phyloP scores from a whole-genome alignment of 768 basidiomycete genomes.

The Asterophora lycoperdoides region DNA sequence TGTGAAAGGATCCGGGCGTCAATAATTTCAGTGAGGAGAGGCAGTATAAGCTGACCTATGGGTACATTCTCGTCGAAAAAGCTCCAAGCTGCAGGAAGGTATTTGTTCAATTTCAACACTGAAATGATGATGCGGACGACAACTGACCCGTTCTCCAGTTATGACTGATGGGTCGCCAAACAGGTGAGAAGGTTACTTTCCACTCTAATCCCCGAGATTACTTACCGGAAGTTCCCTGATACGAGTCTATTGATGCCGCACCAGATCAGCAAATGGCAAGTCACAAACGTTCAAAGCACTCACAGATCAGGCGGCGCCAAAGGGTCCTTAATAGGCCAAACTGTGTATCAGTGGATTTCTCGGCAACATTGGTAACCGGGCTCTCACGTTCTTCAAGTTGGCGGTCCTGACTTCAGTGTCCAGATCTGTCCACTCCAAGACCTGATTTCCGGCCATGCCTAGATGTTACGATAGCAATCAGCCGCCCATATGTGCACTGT shows the following conservation, averaged over 20 bases:
- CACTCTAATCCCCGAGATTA: background rate
- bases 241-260: conserved; percentile 28
- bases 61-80: conserved; percentile 37
- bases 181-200: background rate
- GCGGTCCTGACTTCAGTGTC: conserved; percentile 60
- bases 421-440: conserved; percentile 54
- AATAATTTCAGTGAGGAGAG: background rate
- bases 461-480: background rate
- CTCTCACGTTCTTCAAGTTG: conserved; percentile 42
- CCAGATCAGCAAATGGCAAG: background rate
- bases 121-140: background rate
- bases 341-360: background rate
- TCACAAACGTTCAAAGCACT: conserved; percentile 13
- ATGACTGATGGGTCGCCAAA: conserved; percentile 23
- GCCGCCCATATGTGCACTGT: background rate
- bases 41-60: conserved; percentile 28
- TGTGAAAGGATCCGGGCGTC: conserved; percentile 9
- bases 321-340: conserved; percentile 28
- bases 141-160: conserved; percentile 46
- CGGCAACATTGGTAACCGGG: background rate
- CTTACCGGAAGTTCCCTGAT: conserved; percentile 40
- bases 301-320: conserved; percentile 42
- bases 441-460: conserved; percentile 62
- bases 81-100: conserved; percentile 35
- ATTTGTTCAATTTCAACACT: background rate